Evolutionary conservation across 805 yeast genomes (phyloP).

Genomic region (Aciculoconidium aculeatum): DNA sequence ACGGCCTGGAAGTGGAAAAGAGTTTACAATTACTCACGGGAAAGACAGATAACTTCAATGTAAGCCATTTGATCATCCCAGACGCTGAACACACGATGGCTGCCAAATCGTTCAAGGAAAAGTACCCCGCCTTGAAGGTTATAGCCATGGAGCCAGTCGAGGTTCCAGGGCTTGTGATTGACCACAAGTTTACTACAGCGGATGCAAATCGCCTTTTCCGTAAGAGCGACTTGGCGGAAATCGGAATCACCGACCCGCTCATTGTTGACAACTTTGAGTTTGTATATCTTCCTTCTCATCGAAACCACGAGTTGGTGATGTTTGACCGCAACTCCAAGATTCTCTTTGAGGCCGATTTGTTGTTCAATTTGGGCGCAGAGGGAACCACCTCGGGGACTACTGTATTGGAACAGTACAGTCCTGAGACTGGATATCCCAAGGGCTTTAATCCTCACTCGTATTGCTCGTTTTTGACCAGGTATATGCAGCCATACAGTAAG

Average conservation of each 20-base stretch:
- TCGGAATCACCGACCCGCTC: slow-evolving; percentile 33
- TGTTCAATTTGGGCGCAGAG: slow-evolving; percentile 49
- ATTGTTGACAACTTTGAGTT: slow-evolving; percentile 44
- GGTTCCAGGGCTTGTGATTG: slow-evolving; percentile 28
- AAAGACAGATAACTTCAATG: slow-evolving; percentile 26
- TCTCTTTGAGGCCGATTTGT: slow-evolving; percentile 53
- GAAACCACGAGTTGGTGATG: slow-evolving; percentile 54
- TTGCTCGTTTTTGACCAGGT: slow-evolving; percentile 32
- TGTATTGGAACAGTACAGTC: slow-evolving; percentile 37
- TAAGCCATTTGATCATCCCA: slow-evolving; percentile 53
- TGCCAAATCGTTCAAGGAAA: slow-evolving; percentile 44
- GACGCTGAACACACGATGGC: slow-evolving; percentile 65
- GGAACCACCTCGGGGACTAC: slow-evolving; percentile 19
- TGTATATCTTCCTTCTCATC: slow-evolving; percentile 50
- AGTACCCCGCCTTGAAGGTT: slow-evolving; percentile 45
- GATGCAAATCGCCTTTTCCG: slow-evolving; percentile 30
- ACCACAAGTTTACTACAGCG: slow-evolving; percentile 30
- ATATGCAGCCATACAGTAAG: slow-evolving; percentile 34
- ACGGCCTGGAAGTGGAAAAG: slow-evolving; percentile 38
- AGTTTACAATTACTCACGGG: slow-evolving; percentile 32
- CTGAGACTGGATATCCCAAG: slow-evolving; percentile 40
- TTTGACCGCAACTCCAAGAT: slow-evolving; percentile 43
- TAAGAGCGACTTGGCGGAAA: slow-evolving; percentile 15
- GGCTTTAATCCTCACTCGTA: slow-evolving; percentile 41
- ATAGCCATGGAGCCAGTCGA: slow-evolving; percentile 45